Evolutionary conservation across 2,329 filamentous ascomycete species (phyloP), one percentile per base, ranked within the genome.

Genomic region (Colletotrichum plurivorum): DNA sequence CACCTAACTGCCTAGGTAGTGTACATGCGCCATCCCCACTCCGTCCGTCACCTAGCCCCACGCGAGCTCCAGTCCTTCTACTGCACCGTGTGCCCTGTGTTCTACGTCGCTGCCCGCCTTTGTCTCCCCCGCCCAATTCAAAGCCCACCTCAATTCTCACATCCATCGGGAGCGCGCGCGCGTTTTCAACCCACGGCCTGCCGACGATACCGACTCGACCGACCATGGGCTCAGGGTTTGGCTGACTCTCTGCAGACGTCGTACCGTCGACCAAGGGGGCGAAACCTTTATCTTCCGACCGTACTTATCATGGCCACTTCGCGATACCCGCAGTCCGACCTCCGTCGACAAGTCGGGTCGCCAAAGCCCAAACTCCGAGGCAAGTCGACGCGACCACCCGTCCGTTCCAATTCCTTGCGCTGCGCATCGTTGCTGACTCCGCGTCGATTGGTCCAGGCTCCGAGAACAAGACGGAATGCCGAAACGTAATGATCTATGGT

Each of bases 401-500:
- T 59, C 74, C 73, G 61, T 75, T 75, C 67, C 45, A 46, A 18
- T 46, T 6, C 20, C 46, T 20, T 53, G 46, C 51, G 15, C 62
- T 46, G 15, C 18, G 16, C 18, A 53, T 36, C 45, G 49, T 56
- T 15, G 58, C 72, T 76, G 70, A 77, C 63, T 55, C 52, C 48
- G 46, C 58, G 48, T 61, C 53, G 66, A 60, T 57, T 61, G 51
- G 66, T 65, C 53, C 73, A 92, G 92, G 31, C 31, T 36, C 31
- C 31, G 31, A 93, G 82, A 93, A 93, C 79, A 97, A 95, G 82
- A 97, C 94, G 7, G 88, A 95, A 66, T 98, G 94, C 83, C 92
- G 94, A 77, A 97, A 98, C 82, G 92, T 98, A 71, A 88, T 94
- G 71, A 97, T 98, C 75, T 97, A 97, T 80, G 94, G 94, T 64